A percentile compares a stretch with the other conserved stretches of the same genome.
Conservation (phyloP, 1,139 yeast species). For the Candida sojae region DNA sequence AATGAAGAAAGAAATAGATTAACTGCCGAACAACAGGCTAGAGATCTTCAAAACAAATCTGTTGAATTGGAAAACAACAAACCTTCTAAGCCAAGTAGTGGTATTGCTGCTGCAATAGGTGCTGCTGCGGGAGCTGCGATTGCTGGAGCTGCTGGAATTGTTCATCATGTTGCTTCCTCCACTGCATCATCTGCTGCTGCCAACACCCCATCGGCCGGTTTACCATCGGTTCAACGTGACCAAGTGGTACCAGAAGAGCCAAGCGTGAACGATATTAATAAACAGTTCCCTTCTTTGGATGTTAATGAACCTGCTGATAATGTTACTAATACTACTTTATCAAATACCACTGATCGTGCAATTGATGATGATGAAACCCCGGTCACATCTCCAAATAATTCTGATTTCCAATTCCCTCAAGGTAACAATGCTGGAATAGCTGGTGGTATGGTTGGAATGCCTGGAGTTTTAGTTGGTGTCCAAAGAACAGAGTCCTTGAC, state of each 20-base stretch:
- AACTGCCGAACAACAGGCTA: constrained; percentile 31
- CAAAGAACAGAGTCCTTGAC: constrained; percentile 77
- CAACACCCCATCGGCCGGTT: neutral
- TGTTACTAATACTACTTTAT: constrained; percentile 30
- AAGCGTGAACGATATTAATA: constrained; percentile 9
- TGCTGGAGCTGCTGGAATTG: constrained; percentile 9
- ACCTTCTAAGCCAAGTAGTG: constrained; percentile 19
- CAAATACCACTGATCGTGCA: constrained; percentile 37
- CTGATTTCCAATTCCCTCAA: constrained; percentile 58
- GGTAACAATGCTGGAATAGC: constrained; percentile 31
- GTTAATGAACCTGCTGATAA: constrained; percentile 20
- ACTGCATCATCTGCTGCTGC: neutral
- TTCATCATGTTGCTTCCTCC: constrained; percentile 4
- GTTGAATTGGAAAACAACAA: constrained; percentile 18
- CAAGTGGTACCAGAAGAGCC: neutral
- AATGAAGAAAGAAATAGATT: constrained; percentile 23
- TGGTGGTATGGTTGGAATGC: constrained; percentile 50
- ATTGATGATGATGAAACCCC: constrained; percentile 51
- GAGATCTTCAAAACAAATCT: constrained; percentile 23
- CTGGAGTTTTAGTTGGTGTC: constrained; percentile 48
- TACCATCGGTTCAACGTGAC: constrained; percentile 2
- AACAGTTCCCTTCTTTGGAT: constrained; percentile 21
- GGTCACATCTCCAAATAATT: constrained; percentile 55
- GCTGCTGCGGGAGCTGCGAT: constrained; percentile 21
- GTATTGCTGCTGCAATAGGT: constrained; percentile 13